phyloP scores from a whole-genome alignment of 306 rosid species.

The Rosa rugosa region DNA sequence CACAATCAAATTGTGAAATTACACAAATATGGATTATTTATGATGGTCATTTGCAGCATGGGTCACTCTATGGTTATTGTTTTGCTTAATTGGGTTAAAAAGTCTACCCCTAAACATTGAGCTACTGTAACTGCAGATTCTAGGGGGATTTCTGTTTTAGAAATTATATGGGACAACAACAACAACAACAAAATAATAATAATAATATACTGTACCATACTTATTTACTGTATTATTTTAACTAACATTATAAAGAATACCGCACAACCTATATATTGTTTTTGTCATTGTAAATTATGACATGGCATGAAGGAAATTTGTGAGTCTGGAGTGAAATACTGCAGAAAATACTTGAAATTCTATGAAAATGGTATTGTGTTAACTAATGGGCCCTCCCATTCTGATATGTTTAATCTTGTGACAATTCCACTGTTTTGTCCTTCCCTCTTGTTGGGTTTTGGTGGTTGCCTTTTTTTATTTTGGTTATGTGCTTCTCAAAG shows the following conservation, averaged over 20 bases:
- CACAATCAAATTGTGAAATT: no score
- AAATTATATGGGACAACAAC: background rate
- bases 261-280: background rate
- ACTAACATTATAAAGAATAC: background rate
- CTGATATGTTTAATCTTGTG: slow-evolving; percentile 10
- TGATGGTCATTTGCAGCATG: no score
- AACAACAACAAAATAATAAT: no score
- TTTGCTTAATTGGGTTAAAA: no score
- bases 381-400: slow-evolving; percentile 1
- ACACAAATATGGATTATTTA: no score
- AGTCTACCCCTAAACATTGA: no score
- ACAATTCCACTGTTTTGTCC: background rate
- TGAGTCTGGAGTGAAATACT: background rate
- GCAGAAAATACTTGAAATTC: background rate
- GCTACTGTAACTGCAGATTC: background rate
- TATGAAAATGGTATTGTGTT: background rate
- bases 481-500: slow-evolving; percentile 5
- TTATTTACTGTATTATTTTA: background rate
- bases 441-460: background rate
- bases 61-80: no score
- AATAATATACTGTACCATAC: no score
- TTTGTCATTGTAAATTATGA: background rate
- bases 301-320: background rate
- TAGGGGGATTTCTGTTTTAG: background rate
- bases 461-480: background rate